Evolutionary conservation across 176 grass and related monocot genomes (phyloP).

Genomic region (Cenchrus fungigraminus): DNA sequence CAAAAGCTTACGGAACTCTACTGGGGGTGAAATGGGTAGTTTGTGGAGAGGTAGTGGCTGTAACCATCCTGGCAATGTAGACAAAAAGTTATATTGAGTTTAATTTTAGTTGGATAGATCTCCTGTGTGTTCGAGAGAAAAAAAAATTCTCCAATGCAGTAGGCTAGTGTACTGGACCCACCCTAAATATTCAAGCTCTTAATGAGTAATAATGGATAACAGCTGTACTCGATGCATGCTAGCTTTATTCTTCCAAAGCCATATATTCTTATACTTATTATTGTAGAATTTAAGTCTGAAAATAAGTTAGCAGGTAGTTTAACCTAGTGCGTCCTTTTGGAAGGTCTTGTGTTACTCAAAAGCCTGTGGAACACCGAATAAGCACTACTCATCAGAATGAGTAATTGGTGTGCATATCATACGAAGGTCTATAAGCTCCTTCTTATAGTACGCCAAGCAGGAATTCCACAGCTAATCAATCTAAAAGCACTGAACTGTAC

Average conservation of each 20-base stretch:
- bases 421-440: background rate
- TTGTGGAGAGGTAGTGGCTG: background rate
- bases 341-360: constrained; percentile 3
- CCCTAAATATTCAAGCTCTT: background rate
- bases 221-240: background rate
- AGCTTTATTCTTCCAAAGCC: background rate
- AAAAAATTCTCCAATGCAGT: background rate
- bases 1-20: background rate
- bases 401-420: background rate
- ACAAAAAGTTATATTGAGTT: background rate
- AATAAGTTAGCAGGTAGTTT: constrained; percentile 15
- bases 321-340: background rate
- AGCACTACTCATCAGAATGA: background rate
- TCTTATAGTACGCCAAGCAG: background rate
- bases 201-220: constrained; percentile 15
- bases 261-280: background rate
- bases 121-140: too few relatives aligned
- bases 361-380: constrained; percentile 5
- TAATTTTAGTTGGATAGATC: too few relatives aligned
- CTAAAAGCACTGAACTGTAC: background rate
- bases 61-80: background rate
- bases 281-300: background rate
- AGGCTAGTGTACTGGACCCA: constrained; percentile 7
- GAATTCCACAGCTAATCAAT: constrained; percentile 17
- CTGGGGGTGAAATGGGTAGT: background rate